Conservation (phyloP, 441 rosid species). For the Jatropha multifida region DNA sequence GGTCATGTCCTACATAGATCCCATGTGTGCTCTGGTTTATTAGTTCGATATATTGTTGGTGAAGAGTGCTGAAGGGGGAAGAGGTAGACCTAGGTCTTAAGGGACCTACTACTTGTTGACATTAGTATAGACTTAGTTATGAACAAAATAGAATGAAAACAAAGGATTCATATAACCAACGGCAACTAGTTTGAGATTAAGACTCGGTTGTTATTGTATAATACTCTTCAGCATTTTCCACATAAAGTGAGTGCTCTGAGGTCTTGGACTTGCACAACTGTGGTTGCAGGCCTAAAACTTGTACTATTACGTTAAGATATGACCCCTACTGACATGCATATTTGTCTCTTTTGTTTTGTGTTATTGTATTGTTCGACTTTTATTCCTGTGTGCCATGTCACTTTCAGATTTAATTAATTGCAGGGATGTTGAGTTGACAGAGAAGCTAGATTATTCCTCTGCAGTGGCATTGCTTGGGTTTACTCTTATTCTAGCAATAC, state of each 20-base stretch:
- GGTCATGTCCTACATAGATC: not conserved
- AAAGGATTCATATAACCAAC: no score
- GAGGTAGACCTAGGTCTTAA: no score
- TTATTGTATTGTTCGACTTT: not conserved
- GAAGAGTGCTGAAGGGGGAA: no score
- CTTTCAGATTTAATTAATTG: constrained; percentile 25
- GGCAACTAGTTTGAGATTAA: no score
- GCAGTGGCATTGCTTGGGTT: constrained; percentile 86
- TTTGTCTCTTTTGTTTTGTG: not conserved
- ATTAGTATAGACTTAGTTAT: no score
- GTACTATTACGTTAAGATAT: not conserved
- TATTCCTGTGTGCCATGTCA: constrained; percentile 11
- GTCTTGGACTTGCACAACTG: not conserved
- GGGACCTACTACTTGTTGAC: no score
- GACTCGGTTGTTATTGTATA: no score
- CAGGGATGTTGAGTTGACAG: constrained; percentile 87
- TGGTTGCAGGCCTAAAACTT: constrained; percentile 1
- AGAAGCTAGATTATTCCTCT: constrained; percentile 79
- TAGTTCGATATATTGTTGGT: no score
- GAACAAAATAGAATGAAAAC: no score
- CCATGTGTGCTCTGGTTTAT: no score
- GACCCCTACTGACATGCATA: not conserved
- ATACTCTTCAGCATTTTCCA: not conserved
- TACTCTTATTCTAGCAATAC: constrained; percentile 68
- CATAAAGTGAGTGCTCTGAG: not conserved